Evolutionary conservation across 352 stramenopile species (phyloP).

Genomic region (Pythium sukuiense): DNA sequence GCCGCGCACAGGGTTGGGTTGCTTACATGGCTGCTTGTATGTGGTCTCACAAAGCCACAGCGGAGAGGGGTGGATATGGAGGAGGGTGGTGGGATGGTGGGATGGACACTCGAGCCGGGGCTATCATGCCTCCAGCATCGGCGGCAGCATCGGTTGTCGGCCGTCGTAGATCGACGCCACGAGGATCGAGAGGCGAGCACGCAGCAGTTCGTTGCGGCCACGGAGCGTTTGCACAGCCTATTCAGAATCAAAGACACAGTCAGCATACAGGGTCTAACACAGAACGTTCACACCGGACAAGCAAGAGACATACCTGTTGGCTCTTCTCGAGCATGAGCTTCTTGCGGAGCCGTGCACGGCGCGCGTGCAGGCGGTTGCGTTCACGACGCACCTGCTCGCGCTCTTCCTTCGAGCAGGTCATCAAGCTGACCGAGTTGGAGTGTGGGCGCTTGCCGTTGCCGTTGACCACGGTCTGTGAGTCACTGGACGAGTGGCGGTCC

Average conservation of each 20-base stretch:
- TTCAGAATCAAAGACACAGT: not conserved
- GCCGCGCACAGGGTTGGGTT: not conserved
- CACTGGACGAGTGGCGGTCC: slow-evolving; percentile 21
- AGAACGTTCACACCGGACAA: not conserved
- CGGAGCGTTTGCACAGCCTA: slow-evolving; percentile 64
- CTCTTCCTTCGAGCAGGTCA: slow-evolving; percentile 63
- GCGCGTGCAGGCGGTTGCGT: slow-evolving; percentile 72
- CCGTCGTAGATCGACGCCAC: slow-evolving; percentile 67
- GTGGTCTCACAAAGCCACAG: not conserved
- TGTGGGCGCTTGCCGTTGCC: slow-evolving; percentile 43
- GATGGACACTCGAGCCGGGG: not conserved
- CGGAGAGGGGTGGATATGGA: not conserved
- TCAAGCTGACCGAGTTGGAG: slow-evolving; percentile 29
- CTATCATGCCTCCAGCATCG: slow-evolving; percentile 22
- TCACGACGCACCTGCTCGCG: slow-evolving; percentile 71
- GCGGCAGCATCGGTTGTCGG: slow-evolving; percentile 22
- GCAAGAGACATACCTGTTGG: slow-evolving; percentile 45
- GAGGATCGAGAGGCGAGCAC: slow-evolving; percentile 51
- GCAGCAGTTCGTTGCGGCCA: slow-evolving; percentile 63
- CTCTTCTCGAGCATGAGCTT: slow-evolving; percentile 81
- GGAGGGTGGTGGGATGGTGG: not conserved
- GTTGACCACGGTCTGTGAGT: slow-evolving; percentile 33
- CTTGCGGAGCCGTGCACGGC: slow-evolving; percentile 71
- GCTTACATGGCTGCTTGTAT: not conserved
- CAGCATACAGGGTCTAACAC: not conserved